Conservation (phyloP, 768 basidiomycete genomes). For the Pleurotus pulmonarius region DNA sequence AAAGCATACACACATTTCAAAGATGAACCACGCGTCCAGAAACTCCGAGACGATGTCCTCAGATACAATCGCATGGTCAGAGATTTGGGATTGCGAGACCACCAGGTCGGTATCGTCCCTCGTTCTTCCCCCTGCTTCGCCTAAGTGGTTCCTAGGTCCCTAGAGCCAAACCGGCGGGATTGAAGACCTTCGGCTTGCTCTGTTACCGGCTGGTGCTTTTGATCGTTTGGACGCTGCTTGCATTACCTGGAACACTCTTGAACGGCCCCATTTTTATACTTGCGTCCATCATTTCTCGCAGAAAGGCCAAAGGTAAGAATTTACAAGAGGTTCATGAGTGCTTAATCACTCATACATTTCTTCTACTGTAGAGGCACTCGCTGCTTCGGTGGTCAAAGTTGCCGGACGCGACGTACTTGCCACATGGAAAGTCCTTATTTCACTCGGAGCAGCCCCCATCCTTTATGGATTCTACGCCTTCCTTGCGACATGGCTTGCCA, state of each 20-base stretch:
- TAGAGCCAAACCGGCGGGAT: slow-evolving; percentile 76
- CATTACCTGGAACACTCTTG: slow-evolving; percentile 86
- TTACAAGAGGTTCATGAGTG: too few relatives aligned
- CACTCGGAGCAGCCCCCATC: slow-evolving; percentile 84
- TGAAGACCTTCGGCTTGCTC: slow-evolving; percentile 84
- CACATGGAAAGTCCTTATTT: slow-evolving; percentile 96
- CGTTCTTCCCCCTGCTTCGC: neutral
- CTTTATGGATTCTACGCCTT: slow-evolving; percentile 82
- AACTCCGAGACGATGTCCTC: slow-evolving; percentile 73
- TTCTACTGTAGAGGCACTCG: slow-evolving; percentile 74
- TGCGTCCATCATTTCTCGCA: slow-evolving; percentile 82
- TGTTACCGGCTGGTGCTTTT: slow-evolving; percentile 79
- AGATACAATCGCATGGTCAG: slow-evolving; percentile 87
- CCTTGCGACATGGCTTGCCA: slow-evolving; percentile 69
- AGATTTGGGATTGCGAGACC: slow-evolving; percentile 90
- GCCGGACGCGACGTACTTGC: slow-evolving; percentile 96
- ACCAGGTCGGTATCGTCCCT: slow-evolving; percentile 55
- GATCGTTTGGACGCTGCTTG: slow-evolving; percentile 75
- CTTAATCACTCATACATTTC: too few relatives aligned
- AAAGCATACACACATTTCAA: slow-evolving; percentile 93
- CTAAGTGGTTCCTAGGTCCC: slow-evolving; percentile 59
- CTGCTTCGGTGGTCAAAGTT: slow-evolving; percentile 92
- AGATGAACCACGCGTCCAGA: slow-evolving; percentile 85
- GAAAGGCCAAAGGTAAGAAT: slow-evolving; percentile 78
- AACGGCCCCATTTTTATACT: slow-evolving; percentile 93